These are phyloP conservation scores for Geranium incanum DNA, from an alignment of 441 rosid genomes.

Conservation along the genomic window DNA sequence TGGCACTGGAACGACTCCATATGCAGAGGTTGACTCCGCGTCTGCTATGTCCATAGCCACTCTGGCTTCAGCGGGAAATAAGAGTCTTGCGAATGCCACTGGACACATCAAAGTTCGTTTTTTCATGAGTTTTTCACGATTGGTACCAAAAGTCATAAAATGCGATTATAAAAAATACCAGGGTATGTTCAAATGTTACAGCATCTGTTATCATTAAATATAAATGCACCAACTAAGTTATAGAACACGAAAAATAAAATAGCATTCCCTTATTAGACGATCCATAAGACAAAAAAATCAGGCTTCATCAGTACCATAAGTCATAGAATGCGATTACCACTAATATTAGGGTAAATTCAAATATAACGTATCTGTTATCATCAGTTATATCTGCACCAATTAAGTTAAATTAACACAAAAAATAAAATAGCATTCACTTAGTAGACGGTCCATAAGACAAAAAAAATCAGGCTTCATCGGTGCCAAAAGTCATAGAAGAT, in stretches of 20 bases:
- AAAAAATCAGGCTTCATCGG: neutral
- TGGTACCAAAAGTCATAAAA: neutral
- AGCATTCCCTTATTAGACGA: neutral
- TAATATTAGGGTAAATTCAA: neutral
- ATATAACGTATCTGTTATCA: neutral
- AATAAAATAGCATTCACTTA: neutral
- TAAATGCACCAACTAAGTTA: too few relatives aligned
- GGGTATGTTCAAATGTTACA: neutral
- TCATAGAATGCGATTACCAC: neutral
- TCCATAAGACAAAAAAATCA: neutral
- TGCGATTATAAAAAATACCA: neutral
- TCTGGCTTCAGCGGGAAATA: slow-evolving; percentile 32
- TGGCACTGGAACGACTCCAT: slow-evolving; percentile 21
- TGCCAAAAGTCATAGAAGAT: neutral
- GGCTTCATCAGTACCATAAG: neutral
- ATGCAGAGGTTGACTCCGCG: slow-evolving; percentile 24
- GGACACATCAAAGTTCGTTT: slow-evolving; percentile 6
- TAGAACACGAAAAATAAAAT: neutral
- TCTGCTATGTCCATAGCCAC: slow-evolving; percentile 34
- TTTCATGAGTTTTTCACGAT: neutral
- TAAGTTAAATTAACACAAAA: neutral
- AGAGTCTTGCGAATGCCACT: slow-evolving; percentile 34
- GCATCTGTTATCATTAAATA: neutral
- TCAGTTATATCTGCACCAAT: neutral
- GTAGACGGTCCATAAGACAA: neutral